phyloP scores from a whole-genome alignment of 306 rosid genomes.

The Gleditsia sinensis region DNA sequence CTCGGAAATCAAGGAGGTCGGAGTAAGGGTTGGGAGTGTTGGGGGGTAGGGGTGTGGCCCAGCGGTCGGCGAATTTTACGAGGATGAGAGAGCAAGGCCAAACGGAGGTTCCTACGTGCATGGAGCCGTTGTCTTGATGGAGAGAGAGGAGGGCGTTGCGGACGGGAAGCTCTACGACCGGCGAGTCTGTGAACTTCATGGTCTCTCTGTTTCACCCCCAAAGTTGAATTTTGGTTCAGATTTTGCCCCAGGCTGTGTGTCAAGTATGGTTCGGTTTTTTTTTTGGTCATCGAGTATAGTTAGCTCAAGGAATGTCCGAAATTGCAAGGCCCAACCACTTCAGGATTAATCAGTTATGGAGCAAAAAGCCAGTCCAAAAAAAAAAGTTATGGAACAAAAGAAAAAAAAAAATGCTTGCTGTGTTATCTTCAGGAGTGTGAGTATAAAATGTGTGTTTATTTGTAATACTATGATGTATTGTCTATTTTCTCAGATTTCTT shows the following conservation, averaged over 20 bases:
- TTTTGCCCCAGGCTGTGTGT: too few relatives aligned
- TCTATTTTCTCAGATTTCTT: too few relatives aligned
- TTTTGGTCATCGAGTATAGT: too few relatives aligned
- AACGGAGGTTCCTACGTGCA: constrained; percentile 91
- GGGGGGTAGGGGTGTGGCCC: constrained; percentile 47
- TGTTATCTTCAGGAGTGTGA: too few relatives aligned
- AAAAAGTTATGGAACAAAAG: too few relatives aligned
- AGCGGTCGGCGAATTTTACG: constrained; percentile 86
- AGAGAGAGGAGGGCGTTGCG: constrained; percentile 59
- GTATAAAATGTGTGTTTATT: too few relatives aligned
- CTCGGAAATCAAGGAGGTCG: constrained; percentile 58
- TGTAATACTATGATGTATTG: too few relatives aligned
- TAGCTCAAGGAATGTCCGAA: background rate
- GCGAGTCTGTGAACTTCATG: constrained; percentile 94
- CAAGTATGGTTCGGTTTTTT: too few relatives aligned
- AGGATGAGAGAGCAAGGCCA: constrained; percentile 96
- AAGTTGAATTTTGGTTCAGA: background rate
- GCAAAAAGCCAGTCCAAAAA: too few relatives aligned
- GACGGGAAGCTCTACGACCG: constrained; percentile 76
- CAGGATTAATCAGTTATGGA: too few relatives aligned
- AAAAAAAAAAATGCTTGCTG: too few relatives aligned
- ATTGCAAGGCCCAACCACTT: background rate
- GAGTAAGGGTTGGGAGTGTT: constrained; percentile 58
- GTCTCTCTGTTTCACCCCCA: background rate
- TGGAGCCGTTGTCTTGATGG: constrained; percentile 87